Percentiles rank a stretch among this genome's conserved stretches.
phyloP scores from a whole-genome alignment of 345 rosid species.

The Garcia nutans region DNA sequence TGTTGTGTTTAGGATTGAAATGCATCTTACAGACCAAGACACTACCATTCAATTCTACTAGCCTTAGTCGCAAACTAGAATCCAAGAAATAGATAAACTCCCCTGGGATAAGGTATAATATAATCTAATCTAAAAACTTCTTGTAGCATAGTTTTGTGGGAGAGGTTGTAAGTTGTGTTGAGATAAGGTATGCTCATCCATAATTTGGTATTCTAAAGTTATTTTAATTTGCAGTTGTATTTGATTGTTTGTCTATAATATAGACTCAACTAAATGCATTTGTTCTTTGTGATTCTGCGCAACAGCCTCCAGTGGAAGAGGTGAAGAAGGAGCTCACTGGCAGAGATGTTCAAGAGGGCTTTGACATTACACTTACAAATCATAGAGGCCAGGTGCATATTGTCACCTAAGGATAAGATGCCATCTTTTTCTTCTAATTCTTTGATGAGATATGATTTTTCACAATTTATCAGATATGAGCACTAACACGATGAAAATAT shows the following conservation, averaged over 20 bases:
- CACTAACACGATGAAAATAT: not conserved
- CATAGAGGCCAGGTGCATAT: constrained; percentile 86
- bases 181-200: not conserved
- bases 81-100: not conserved
- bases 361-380: constrained; percentile 73
- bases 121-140: too few relatives aligned
- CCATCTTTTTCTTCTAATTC: not conserved
- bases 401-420: constrained; percentile 2
- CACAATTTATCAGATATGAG: not conserved
- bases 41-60: too few relatives aligned
- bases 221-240: not conserved
- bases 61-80: too few relatives aligned
- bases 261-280: constrained; percentile 7
- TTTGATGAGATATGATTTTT: not conserved
- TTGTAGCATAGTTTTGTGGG: not conserved
- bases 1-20: not conserved
- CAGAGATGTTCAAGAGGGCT: constrained; percentile 80
- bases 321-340: constrained; percentile 78
- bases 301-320: constrained; percentile 85
- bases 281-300: constrained; percentile 15
- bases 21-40: not conserved
- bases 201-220: not conserved
- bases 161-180: not conserved
- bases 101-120: not conserved
- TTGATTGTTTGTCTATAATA: not conserved